Base-by-base conservation (phyloP, 768 basidiomycete species). In the Sarcodon sp. region DNA sequence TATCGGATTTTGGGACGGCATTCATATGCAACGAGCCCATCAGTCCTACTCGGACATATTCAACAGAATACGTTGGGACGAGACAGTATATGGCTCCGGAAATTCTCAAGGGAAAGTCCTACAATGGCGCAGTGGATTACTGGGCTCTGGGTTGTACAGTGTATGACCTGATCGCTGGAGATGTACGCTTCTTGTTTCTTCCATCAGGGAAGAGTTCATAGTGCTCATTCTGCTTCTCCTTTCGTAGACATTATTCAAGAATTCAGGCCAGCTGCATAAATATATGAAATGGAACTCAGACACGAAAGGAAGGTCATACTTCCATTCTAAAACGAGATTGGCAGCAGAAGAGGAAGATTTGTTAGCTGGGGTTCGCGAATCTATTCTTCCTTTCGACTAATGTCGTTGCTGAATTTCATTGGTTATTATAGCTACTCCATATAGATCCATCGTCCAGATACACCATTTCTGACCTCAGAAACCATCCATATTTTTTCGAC, bases 41-140 rank as follows among this genome's bases (percentile, higher is more conserved):
- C 33, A 47, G 47, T 13, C 49, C 44, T 16, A 34, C 47, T 32
- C 53, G 49, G 15, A 48, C 46, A 35, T 62, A 59, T 44, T 16
- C 54, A 7, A 41, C 43, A 12, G 46, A 51, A 13, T 36, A 33
- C 41, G 45, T 52, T 37, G 61, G 61, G 15, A 62, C 57, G 44
- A 27, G 41, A 39, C 55, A 55, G 43, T 62, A 59, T 50, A 43
- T 57, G 16, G 59, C 61, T 7, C 57, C 51, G 27, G 61, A 62
- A 52, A 48, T 58, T 11, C 16, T 36, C n/a, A 31, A 47, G 35
- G 12, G 44, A 9, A 8, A 48, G 37, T 49, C 49, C 54, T 62
- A 62, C 49, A 59, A 59, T 37, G 48, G 47, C 44, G 51, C 53
- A 53, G 59, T 62, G 7, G 61, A 62, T 49, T 62, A 57, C 53